Conservation (phyloP, 345 rosid genomes). For the Trapa incisa region DNA sequence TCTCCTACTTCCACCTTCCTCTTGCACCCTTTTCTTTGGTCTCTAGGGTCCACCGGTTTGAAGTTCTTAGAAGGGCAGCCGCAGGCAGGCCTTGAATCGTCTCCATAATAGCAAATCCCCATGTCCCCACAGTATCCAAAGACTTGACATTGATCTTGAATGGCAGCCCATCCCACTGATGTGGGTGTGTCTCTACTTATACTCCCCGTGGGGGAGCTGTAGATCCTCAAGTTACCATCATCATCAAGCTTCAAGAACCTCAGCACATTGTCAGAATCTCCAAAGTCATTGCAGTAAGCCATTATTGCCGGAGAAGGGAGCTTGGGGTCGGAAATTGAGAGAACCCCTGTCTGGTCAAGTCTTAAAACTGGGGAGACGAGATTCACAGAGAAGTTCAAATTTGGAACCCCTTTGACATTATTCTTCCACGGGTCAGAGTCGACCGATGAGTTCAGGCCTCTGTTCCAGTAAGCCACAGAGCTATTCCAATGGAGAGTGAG, state of each 20-base stretch:
- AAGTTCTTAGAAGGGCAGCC: slow-evolving; percentile 59
- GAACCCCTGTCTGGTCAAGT: slow-evolving; percentile 32
- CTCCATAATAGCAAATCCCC: slow-evolving; percentile 47
- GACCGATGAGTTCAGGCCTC: slow-evolving; percentile 34
- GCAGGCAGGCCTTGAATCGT: slow-evolving; percentile 30
- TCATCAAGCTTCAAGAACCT: slow-evolving; percentile 44
- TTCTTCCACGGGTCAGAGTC: slow-evolving; percentile 14
- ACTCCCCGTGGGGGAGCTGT: slow-evolving; percentile 24
- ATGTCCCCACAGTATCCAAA: slow-evolving; percentile 54
- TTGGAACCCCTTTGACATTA: slow-evolving; percentile 1
- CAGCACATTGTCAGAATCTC: slow-evolving; percentile 31
- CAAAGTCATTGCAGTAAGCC: slow-evolving; percentile 48
- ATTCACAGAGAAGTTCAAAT: slow-evolving; percentile 6
- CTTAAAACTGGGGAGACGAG: slow-evolving; percentile 33
- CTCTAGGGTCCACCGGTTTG: slow-evolving; percentile 33
- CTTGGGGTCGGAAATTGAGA: slow-evolving; percentile 27
- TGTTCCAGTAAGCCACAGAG: slow-evolving; percentile 30
- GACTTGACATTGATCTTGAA: slow-evolving; percentile 49
- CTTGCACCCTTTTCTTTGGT: slow-evolving; percentile 46
- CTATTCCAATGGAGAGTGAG: slow-evolving; percentile 42
- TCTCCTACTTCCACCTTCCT: slow-evolving; percentile 37
- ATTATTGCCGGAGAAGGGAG: slow-evolving; percentile 13
- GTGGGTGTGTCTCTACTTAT: not conserved
- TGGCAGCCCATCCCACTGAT: slow-evolving; percentile 39
- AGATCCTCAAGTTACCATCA: slow-evolving; percentile 61